Evolutionary conservation across 345 rosid genomes (phyloP).

Genomic region (Leavenworthia alabamica): DNA sequence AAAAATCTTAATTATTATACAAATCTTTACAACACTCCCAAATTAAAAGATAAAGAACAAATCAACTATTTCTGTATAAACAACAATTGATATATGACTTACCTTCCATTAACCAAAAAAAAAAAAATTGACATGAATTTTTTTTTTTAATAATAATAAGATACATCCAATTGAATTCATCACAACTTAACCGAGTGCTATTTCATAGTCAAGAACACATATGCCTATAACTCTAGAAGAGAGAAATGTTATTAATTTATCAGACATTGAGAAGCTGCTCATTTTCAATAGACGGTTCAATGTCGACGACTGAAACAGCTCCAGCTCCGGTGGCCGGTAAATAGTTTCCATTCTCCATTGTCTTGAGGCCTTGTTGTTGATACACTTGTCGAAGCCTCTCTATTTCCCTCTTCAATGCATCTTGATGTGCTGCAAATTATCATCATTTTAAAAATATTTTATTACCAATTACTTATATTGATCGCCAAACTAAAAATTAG

Average conservation of each 20-base stretch:
- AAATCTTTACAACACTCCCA: too few relatives aligned
- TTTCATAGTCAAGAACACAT: background rate
- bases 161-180: slow-evolving; percentile 7
- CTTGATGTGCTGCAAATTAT: slow-evolving; percentile 64
- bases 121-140: background rate
- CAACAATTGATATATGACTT: too few relatives aligned
- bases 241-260: background rate
- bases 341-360: slow-evolving; percentile 27
- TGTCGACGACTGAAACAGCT: slow-evolving; percentile 22
- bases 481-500: background rate
- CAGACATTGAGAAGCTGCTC: slow-evolving; percentile 38
- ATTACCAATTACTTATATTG: background rate
- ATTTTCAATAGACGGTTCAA: slow-evolving; percentile 27
- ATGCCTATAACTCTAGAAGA: slow-evolving; percentile 7
- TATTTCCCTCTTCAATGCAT: slow-evolving; percentile 80
- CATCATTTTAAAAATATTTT: background rate
- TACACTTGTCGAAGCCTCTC: slow-evolving; percentile 76
- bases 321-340: slow-evolving; percentile 14
- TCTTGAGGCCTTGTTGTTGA: slow-evolving; percentile 49
- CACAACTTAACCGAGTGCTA: slow-evolving; percentile 17
- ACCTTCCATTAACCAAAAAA: background rate
- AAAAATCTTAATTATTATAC: too few relatives aligned
- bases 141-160: too few relatives aligned
- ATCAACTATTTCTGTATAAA: too few relatives aligned
- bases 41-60: too few relatives aligned